A percentile compares a stretch with the other conserved stretches of the same genome.
These are phyloP conservation scores for Sistotremastrum suecicum DNA, from an alignment of 768 basidiomycete species.

Conservation along the genomic window DNA sequence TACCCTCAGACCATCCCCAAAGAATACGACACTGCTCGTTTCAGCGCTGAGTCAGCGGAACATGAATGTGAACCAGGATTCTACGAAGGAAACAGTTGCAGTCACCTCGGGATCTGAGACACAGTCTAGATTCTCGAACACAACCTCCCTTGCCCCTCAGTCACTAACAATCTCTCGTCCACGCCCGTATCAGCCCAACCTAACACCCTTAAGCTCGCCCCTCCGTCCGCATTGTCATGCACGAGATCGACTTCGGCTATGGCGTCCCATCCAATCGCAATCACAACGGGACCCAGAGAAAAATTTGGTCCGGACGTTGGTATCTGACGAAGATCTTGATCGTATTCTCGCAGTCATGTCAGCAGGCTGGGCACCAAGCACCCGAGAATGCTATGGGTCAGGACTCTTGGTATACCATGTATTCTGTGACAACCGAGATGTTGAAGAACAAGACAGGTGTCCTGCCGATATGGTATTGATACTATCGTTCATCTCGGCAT, in stretches of 20 bases:
- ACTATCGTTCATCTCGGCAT: slow-evolving; percentile 5
- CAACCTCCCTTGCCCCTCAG: neutral
- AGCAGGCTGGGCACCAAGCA: slow-evolving; percentile 17
- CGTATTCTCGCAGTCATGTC: slow-evolving; percentile 14
- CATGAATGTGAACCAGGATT: neutral
- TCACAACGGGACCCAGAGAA: too few species aligned
- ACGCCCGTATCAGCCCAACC: slow-evolving; percentile 2
- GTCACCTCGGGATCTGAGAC: too few species aligned
- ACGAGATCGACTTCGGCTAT: slow-evolving; percentile 12
- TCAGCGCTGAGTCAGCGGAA: too few species aligned
- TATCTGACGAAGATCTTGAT: slow-evolving; percentile 11
- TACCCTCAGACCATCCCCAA: slow-evolving; percentile 1
- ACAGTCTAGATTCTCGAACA: too few species aligned
- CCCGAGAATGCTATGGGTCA: slow-evolving; percentile 20
- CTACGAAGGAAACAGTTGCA: neutral
- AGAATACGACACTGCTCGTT: neutral
- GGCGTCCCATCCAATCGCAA: slow-evolving; percentile 10
- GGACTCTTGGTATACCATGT: slow-evolving; percentile 26
- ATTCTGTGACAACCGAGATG: slow-evolving; percentile 20
- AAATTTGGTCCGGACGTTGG: too few species aligned
- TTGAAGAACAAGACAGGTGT: slow-evolving; percentile 19
- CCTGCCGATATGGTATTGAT: slow-evolving; percentile 17
- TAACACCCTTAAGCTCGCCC: slow-evolving; percentile 8
- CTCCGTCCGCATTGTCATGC: slow-evolving; percentile 17
- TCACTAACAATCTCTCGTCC: neutral